Conservation (phyloP, 1,139 yeast species). For the Arxiozyma slooffiae region DNA sequence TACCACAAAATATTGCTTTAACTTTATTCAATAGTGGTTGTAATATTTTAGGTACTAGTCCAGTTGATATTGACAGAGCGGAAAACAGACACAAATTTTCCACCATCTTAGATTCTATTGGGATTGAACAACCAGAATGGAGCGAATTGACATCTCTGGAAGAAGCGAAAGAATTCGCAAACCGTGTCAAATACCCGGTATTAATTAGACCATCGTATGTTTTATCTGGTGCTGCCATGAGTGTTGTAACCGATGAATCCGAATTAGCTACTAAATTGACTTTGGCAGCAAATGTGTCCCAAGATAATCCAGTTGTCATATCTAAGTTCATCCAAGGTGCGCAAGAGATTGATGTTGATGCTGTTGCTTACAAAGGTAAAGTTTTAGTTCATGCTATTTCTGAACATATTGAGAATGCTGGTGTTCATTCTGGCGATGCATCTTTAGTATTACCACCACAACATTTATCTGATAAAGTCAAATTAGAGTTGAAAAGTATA, state of each 20-base stretch:
- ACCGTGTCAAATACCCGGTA: constrained; percentile 85
- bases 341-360: constrained; percentile 94
- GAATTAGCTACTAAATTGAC: constrained; percentile 75
- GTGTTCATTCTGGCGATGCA: constrained; percentile 98
- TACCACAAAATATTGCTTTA: constrained; percentile 93
- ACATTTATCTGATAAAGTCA: constrained; percentile 47
- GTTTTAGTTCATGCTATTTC: constrained; percentile 91
- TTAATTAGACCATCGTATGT: constrained; percentile 97
- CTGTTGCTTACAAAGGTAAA: constrained; percentile 81
- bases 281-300: constrained; percentile 84
- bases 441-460: constrained; percentile 91
- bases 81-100: constrained; percentile 98
- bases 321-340: constrained; percentile 94
- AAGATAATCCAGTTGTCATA: constrained; percentile 94
- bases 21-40: constrained; percentile 75
- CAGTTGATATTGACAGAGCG: constrained; percentile 91
- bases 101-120: constrained; percentile 80
- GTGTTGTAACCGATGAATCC: constrained; percentile 66
- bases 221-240: constrained; percentile 97
- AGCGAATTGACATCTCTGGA: constrained; percentile 79
- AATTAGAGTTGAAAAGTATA: constrained; percentile 60
- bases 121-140: constrained; percentile 96
- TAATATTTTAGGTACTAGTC: constrained; percentile 85
- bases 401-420: constrained; percentile 97
- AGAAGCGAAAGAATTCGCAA: constrained; percentile 81